Conservation (phyloP, 2,329 filamentous ascomycete genomes). For the Aspergillus amoenus region DNA sequence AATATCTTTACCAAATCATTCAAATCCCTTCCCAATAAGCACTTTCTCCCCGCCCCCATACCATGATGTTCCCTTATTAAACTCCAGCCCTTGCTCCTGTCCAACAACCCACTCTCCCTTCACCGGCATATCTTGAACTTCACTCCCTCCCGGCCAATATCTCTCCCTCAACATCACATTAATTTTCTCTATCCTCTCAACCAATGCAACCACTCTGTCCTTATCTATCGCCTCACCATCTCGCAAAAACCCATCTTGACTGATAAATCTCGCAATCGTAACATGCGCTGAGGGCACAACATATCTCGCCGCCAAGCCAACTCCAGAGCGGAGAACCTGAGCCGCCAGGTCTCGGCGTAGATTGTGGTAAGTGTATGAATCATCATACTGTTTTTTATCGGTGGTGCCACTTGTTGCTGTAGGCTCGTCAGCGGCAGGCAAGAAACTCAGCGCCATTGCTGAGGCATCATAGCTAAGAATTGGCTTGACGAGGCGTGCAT, state of each 20-base stretch:
- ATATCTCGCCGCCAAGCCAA: conserved; percentile 76
- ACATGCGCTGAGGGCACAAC: conserved; percentile 87
- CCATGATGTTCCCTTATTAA: conserved; percentile 75
- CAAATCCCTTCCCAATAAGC: conserved; percentile 51
- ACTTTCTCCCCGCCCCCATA: conserved; percentile 80
- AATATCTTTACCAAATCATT: conserved; percentile 11
- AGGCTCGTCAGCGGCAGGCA: conserved; percentile 71
- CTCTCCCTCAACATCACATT: conserved; percentile 72
- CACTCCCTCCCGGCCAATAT: conserved; percentile 62
- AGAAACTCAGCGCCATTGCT: conserved; percentile 81
- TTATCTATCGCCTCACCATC: conserved; percentile 38
- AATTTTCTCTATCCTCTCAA: conserved; percentile 70
- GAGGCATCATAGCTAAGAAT: conserved; percentile 80
- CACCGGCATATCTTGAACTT: conserved; percentile 39
- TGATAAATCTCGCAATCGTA: conserved; percentile 79
- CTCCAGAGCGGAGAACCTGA: conserved; percentile 59
- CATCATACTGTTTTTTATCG: conserved; percentile 42
- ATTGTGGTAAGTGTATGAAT: conserved; percentile 85
- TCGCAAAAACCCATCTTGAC: conserved; percentile 56
- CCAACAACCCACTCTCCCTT: conserved; percentile 83
- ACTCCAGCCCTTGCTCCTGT: conserved; percentile 76
- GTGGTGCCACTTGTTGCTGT: neutral
- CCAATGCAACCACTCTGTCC: conserved; percentile 62
- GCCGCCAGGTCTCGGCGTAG: conserved; percentile 75
- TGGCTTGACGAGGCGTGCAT: conserved; percentile 76